Percentiles rank a stretch among this genome's conserved stretches.
These are phyloP conservation scores for Spathaspora arborariae DNA, from an alignment of 805 yeast genomes.

Conservation along the genomic window DNA sequence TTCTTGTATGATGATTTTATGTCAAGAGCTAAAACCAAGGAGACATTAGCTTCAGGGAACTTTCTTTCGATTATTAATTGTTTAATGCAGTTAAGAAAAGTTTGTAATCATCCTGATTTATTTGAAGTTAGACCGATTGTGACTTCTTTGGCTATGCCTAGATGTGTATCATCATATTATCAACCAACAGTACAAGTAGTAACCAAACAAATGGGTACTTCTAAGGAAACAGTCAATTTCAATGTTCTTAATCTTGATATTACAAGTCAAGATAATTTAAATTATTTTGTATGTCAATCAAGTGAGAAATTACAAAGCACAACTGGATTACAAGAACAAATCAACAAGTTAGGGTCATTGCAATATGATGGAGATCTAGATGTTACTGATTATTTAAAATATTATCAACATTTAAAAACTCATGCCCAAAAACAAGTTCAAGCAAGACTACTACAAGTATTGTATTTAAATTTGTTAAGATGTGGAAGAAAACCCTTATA, in stretches of 20 bases:
- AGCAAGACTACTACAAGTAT: conserved; percentile 51
- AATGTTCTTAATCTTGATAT: conserved; percentile 60
- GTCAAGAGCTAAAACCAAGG: conserved; percentile 94
- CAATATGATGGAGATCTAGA: conserved; percentile 20
- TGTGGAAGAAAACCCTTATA: conserved; percentile 64
- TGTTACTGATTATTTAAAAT: conserved; percentile 44
- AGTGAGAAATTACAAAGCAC: conserved; percentile 46
- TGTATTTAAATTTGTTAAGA: conserved; percentile 63
- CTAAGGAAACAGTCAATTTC: conserved; percentile 38
- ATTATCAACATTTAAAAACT: conserved; percentile 54
- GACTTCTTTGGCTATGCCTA: conserved; percentile 78
- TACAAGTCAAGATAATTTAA: conserved; percentile 41
- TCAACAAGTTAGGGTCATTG: conserved; percentile 29
- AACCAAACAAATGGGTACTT: conserved; percentile 17
- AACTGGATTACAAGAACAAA: conserved; percentile 39
- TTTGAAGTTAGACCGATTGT: conserved; percentile 94
- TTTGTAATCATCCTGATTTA: conserved; percentile 93
- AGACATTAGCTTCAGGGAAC: conserved; percentile 90
- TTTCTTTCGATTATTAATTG: conserved; percentile 93
- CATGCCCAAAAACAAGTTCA: conserved; percentile 49
- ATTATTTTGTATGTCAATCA: conserved; percentile 45
- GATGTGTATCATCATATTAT: conserved; percentile 55
- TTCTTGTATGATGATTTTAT: conserved; percentile 92
- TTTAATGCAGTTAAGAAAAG: conserved; percentile 95
- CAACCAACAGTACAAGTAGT: conserved; percentile 36